Percentiles rank a stretch among this genome's conserved stretches.
Conservation (phyloP, 441 rosid species). For the Flueggea neowawraea region DNA sequence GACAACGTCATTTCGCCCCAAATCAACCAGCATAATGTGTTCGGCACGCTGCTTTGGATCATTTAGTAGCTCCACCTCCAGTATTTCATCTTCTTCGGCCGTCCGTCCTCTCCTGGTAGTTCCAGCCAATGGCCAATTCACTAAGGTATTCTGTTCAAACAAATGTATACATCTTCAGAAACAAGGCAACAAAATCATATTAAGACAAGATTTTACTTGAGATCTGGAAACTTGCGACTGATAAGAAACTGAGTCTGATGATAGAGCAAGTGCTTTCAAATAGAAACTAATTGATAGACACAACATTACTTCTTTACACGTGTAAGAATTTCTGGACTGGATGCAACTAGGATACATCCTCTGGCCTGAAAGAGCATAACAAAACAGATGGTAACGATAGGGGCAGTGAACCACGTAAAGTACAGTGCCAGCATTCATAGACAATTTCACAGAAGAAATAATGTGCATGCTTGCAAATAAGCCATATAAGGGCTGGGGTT, state of each 20-base stretch:
- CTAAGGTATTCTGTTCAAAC: slow-evolving; percentile 51
- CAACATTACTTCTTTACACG: slow-evolving; percentile 61
- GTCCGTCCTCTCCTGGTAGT: slow-evolving; percentile 78
- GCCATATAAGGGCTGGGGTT: slow-evolving; percentile 98
- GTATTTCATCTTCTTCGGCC: slow-evolving; percentile 52
- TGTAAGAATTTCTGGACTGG: slow-evolving; percentile 94
- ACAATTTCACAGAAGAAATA: slow-evolving; percentile 1
- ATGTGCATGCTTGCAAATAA: slow-evolving; percentile 61
- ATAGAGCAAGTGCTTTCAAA: no score
- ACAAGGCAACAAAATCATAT: not conserved
- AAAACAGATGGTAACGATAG: not conserved
- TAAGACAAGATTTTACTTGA: not conserved
- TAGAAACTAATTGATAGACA: not conserved
- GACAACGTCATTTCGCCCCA: slow-evolving; percentile 88
- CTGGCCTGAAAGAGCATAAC: slow-evolving; percentile 49
- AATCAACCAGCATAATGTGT: slow-evolving; percentile 91
- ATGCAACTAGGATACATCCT: slow-evolving; percentile 84
- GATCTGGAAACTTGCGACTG: not conserved
- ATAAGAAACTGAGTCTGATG: no score
- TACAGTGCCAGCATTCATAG: not conserved
- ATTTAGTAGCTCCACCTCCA: slow-evolving; percentile 50
- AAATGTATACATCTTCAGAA: no score
- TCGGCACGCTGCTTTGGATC: slow-evolving; percentile 91
- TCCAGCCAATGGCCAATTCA: slow-evolving; percentile 90
- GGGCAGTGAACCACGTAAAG: not conserved